phyloP scores from a whole-genome alignment of 176 grass and related monocot species.

The Lolium perenne region DNA sequence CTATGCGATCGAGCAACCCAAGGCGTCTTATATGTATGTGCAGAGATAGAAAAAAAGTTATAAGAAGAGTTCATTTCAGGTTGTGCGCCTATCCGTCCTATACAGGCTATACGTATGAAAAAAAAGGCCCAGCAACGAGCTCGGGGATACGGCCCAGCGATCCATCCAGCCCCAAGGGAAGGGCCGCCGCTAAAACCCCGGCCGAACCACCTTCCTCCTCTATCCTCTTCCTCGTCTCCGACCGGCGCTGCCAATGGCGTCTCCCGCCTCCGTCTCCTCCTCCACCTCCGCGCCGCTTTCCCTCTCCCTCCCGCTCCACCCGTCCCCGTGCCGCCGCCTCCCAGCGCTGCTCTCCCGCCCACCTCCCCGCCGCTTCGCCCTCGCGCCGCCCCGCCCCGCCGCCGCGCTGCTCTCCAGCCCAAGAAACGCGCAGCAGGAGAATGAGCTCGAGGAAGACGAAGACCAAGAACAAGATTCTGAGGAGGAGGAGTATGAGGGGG shows the following conservation, averaged over 20 bases:
- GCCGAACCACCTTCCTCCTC: not conserved
- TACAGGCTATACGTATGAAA: too few species aligned
- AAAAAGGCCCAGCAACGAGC: not conserved
- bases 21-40: too few species aligned
- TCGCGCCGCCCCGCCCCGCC: conserved; percentile 41
- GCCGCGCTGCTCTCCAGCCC: conserved; percentile 54
- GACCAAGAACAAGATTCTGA: not conserved
- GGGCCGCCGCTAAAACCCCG: conserved; percentile 2
- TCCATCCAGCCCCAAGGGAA: not conserved
- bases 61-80: too few species aligned
- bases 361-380: conserved; percentile 16
- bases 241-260: conserved; percentile 40
- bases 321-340: conserved; percentile 7
- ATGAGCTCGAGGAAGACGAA: conserved; percentile 23
- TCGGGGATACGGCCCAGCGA: not conserved
- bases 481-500: not conserved
- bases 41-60: too few species aligned
- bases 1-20: too few species aligned
- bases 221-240: conserved; percentile 13
- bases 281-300: conserved; percentile 41
- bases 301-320: conserved; percentile 20
- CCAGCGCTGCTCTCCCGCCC: not conserved
- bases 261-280: conserved; percentile 35
- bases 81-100: too few species aligned
- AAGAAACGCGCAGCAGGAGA: conserved; percentile 41